Evolutionary conservation across 768 basidiomycete species (phyloP).

Genomic region (Crassisporium funariophilum): DNA sequence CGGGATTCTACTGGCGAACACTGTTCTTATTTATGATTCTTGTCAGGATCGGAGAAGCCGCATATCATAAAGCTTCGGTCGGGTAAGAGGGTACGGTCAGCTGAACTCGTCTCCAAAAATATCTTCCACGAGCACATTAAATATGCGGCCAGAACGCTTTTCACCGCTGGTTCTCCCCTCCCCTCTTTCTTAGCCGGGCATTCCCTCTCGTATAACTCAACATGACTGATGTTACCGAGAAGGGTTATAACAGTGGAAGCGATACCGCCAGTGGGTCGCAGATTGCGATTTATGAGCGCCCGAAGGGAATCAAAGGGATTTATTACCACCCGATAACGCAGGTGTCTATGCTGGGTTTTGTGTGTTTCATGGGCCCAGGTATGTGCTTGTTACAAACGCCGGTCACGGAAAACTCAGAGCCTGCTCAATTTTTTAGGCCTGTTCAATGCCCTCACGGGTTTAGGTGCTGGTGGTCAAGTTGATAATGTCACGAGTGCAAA

Average conservation of each 20-base stretch:
- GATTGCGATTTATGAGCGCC: slow-evolving; percentile 42
- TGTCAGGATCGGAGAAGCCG: too few relatives aligned
- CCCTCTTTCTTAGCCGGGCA: neutral
- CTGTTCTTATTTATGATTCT: too few relatives aligned
- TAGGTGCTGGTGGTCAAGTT: slow-evolving; percentile 79
- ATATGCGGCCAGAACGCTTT: slow-evolving; percentile 1
- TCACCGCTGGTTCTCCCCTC: slow-evolving; percentile 2
- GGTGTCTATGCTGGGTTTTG: slow-evolving; percentile 64
- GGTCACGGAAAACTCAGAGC: neutral
- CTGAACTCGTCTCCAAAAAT: slow-evolving; percentile 12
- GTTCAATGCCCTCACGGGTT: slow-evolving; percentile 78
- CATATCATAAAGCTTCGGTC: too few relatives aligned
- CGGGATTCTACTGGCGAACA: too few relatives aligned
- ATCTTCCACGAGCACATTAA: neutral
- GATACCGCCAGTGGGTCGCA: slow-evolving; percentile 15
- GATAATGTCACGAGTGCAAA: slow-evolving; percentile 69
- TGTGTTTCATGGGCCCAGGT: slow-evolving; percentile 67
- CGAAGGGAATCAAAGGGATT: slow-evolving; percentile 52
- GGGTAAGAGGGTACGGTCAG: too few relatives aligned
- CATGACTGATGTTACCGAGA: slow-evolving; percentile 17
- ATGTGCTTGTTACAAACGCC: slow-evolving; percentile 19
- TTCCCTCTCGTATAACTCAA: neutral
- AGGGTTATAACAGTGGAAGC: slow-evolving; percentile 18
- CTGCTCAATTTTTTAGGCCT: slow-evolving; percentile 45
- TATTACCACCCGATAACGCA: slow-evolving; percentile 64